Evolutionary conservation across 129 eudicot species (phyloP).

Genomic region (Solidago caesia): DNA sequence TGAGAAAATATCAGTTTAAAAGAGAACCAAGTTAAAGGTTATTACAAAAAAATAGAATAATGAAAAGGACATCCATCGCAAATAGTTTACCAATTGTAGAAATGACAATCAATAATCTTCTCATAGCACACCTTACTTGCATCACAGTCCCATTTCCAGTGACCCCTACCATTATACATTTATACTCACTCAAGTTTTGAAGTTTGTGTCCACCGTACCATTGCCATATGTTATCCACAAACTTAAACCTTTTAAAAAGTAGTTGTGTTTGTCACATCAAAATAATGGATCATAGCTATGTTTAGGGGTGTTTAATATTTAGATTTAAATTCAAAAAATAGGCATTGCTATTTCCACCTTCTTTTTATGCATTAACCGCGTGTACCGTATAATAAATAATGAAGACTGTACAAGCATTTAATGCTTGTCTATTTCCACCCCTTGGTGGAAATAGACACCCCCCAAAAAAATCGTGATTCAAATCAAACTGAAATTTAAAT

Average conservation of each 20-base stretch:
- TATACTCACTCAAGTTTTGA: neutral
- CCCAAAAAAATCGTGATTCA: too few relatives aligned
- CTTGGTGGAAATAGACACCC: too few relatives aligned
- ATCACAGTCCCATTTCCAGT: slow-evolving; percentile 23
- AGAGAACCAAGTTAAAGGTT: neutral
- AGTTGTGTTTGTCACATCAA: slow-evolving; percentile 1
- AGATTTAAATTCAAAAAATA: too few relatives aligned
- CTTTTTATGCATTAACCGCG: too few relatives aligned
- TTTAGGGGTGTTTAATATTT: neutral
- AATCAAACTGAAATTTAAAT: too few relatives aligned
- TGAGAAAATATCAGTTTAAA: neutral
- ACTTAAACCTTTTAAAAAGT: neutral
- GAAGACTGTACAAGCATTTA: too few relatives aligned
- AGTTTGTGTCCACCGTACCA: slow-evolving; percentile 21
- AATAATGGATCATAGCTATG: neutral
- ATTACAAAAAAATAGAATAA: slow-evolving; percentile 2
- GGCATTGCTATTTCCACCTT: too few relatives aligned
- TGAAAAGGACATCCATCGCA: slow-evolving; percentile 29
- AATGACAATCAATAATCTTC: slow-evolving; percentile 18
- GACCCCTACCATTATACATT: slow-evolving; percentile 35
- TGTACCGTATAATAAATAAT: too few relatives aligned
- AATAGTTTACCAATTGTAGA: slow-evolving; percentile 28
- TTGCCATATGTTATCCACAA: slow-evolving; percentile 18
- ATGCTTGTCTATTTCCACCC: too few relatives aligned
- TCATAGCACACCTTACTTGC: slow-evolving; percentile 31